These are phyloP conservation scores for Spencermartinsiella ligniputridi DNA, from an alignment of 1,139 yeast genomes.

Conservation along the genomic window DNA sequence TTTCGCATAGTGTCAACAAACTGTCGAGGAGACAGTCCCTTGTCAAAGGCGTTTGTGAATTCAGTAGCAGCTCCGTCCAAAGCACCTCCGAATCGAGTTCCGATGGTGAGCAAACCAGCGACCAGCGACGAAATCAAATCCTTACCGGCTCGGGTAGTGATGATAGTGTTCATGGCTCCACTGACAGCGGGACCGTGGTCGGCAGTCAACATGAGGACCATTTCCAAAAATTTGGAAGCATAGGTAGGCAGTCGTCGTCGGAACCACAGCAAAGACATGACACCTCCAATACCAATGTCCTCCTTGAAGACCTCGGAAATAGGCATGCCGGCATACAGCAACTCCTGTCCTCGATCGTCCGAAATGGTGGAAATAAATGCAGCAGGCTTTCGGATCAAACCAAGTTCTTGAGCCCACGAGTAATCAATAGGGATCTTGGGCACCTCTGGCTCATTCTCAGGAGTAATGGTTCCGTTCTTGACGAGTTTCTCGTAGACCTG, in stretches of 20 bases:
- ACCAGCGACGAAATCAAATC: constrained; percentile 44
- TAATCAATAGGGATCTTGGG: constrained; percentile 47
- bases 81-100: constrained; percentile 46
- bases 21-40: constrained; percentile 43
- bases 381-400: constrained; percentile 45
- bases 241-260: constrained; percentile 41
- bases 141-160: constrained; percentile 46
- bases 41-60: constrained; percentile 41
- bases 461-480: constrained; percentile 36
- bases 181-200: constrained; percentile 48
- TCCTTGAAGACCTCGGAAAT: constrained; percentile 45
- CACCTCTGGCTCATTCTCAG: constrained; percentile 41
- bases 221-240: constrained; percentile 44
- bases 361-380: constrained; percentile 46
- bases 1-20: constrained; percentile 45
- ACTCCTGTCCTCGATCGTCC: constrained; percentile 46
- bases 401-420: constrained; percentile 47
- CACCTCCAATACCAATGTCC: constrained; percentile 46
- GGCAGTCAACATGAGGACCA: constrained; percentile 47
- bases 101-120: constrained; percentile 43
- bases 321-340: constrained; percentile 44
- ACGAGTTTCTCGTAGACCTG: constrained; percentile 38
- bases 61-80: constrained; percentile 46
- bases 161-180: constrained; percentile 47
- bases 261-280: constrained; percentile 46